phyloP scores from a whole-genome alignment of 2,329 filamentous ascomycete genomes.

The Xylaria sp. region DNA sequence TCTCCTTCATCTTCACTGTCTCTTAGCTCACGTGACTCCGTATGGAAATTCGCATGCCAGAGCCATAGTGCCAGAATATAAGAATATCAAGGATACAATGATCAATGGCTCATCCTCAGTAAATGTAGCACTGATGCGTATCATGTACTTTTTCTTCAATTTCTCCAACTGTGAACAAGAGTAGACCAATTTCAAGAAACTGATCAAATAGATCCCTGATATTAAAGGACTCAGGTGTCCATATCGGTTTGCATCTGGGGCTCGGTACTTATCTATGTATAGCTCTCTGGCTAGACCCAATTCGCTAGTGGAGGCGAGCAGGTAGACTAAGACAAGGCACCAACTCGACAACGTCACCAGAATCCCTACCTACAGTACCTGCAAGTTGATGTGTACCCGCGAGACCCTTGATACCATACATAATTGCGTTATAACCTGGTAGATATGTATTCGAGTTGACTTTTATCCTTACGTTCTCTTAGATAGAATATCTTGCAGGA shows the following conservation, averaged over 20 bases:
- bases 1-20: not conserved
- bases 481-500: too few species aligned
- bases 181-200: not conserved
- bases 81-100: not conserved
- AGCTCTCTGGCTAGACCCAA: not conserved
- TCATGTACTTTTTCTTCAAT: not conserved
- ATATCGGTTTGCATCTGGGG: not conserved
- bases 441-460: too few species aligned
- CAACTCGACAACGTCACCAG: conserved; percentile 50
- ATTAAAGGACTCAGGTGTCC: not conserved
- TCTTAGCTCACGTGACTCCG: not conserved
- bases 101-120: not conserved
- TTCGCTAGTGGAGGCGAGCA: conserved; percentile 13
- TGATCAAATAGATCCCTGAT: not conserved
- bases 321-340: conserved; percentile 42
- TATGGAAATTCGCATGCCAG: too few species aligned
- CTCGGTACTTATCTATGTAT: not conserved
- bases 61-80: not conserved
- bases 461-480: too few species aligned
- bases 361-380: conserved; percentile 14
- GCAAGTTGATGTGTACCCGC: not conserved
- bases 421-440: not conserved
- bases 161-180: not conserved
- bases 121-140: not conserved
- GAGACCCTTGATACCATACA: not conserved